phyloP scores from a whole-genome alignment of 352 stramenopile genomes.

The Phytophthora sp. region DNA sequence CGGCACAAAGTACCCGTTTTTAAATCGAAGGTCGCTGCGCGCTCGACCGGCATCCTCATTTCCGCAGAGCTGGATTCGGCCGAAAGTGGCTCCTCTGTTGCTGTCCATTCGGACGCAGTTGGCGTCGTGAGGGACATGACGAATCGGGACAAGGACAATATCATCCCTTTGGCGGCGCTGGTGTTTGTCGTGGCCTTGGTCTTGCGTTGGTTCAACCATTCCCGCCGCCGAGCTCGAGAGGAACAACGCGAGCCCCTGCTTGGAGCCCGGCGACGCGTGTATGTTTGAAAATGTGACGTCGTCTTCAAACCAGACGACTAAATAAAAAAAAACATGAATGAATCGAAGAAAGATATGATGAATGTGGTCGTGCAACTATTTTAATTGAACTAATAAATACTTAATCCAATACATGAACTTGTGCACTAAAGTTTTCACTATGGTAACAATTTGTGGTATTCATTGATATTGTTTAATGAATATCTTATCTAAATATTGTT shows the following conservation, averaged over 20 bases:
- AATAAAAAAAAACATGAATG: not conserved
- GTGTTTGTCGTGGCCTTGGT: slow-evolving; percentile 34
- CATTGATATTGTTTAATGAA: too few relatives aligned
- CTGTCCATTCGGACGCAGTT: not conserved
- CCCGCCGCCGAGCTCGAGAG: slow-evolving; percentile 26
- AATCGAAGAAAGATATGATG: slow-evolving; percentile 9
- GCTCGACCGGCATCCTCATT: slow-evolving; percentile 11
- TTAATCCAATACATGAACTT: too few relatives aligned
- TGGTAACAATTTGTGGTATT: too few relatives aligned
- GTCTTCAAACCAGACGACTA: not conserved
- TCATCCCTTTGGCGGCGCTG: slow-evolving; percentile 21
- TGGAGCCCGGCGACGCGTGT: slow-evolving; percentile 24
- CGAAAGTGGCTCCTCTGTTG: slow-evolving; percentile 18
- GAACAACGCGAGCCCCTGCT: slow-evolving; percentile 23
- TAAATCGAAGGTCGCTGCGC: slow-evolving; percentile 17
- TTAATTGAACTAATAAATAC: too few relatives aligned
- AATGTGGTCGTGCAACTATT: too few relatives aligned
- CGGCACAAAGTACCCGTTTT: slow-evolving; percentile 24
- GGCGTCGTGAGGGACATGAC: slow-evolving; percentile 8
- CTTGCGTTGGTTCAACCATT: slow-evolving; percentile 33
- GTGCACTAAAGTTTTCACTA: too few relatives aligned
- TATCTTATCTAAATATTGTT: too few relatives aligned
- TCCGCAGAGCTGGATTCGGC: slow-evolving; percentile 29
- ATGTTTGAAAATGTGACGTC: slow-evolving; percentile 23
- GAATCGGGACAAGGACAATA: slow-evolving; percentile 17